Evolutionary conservation across 2,329 filamentous ascomycete species (phyloP), one percentile per base, ranked within the genome.

Genomic region (Alternaria angustiovoidea): DNA sequence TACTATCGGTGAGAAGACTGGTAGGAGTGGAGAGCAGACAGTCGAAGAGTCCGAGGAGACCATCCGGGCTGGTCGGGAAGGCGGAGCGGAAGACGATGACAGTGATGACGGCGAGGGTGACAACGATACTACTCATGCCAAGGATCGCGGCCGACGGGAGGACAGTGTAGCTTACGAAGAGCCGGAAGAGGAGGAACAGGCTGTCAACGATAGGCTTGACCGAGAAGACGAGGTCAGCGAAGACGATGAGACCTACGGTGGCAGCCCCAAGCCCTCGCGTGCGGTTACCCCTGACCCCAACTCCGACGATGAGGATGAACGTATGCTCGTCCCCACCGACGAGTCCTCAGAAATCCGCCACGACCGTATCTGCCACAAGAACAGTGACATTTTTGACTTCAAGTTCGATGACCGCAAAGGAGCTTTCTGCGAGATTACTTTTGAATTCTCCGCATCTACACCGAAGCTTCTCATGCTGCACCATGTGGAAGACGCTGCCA

Each of bases 401-500:
- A 85, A 86, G 66, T 96, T 94, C 76, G 91, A 97, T 78, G 88
- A 93, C 69, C 83, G 83, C 58, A 82, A 82, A 18, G 94, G 93
- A 65, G 86, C 86, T 41, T 91, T 88, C 83, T 96, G 92, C 79
- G 87, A 90, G 66, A 88, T 98, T 72, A 91, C 91, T 16, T 87
- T 98, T 61, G 92, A 89, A 79, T 97, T 96, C 76, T 88, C 92
- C 64, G 87, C 90, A 42, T 83, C 87, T 43, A 91, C 91, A 14
- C 91, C 94, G 65, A 99, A 99, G 82, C 86, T 99, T 48, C 87
- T 99, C 61, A 95, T 99, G 87, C 88, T 98, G 59, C 92, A 91
- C 71, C 85, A 98, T 59, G 91, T 98, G 55, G 93, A 98, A 78
- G 86, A 89, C 16, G 92, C 92, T 12, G 88, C 92, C 54, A 88